Percentiles rank a stretch among this genome's conserved stretches.
Evolutionary conservation across 2,329 filamentous ascomycete genomes (phyloP).

Genomic region (Herpotrichia juniperi): DNA sequence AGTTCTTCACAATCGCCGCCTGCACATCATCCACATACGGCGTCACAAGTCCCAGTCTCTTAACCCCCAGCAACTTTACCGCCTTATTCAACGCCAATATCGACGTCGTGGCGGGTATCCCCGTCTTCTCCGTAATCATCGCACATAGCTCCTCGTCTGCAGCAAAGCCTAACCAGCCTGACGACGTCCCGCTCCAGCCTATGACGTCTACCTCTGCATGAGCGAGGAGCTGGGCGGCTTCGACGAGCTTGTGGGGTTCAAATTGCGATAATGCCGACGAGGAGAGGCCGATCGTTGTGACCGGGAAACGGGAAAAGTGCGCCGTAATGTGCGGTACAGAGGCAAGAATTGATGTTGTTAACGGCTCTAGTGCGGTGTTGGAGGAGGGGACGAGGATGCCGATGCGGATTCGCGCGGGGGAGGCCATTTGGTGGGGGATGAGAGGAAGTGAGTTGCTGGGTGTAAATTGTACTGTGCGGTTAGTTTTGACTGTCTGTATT

Average conservation of each 20-base stretch:
- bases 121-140: conserved; percentile 44
- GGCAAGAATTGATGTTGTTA: conserved; percentile 47
- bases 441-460: too few species aligned
- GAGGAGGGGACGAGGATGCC: conserved; percentile 53
- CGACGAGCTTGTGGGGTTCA: conserved; percentile 29
- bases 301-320: conserved; percentile 53
- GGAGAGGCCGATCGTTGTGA: conserved; percentile 48
- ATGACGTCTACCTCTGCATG: conserved; percentile 36
- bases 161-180: conserved; percentile 34
- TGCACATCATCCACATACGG: conserved; percentile 52
- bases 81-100: conserved; percentile 49
- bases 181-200: conserved; percentile 39
- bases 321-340: conserved; percentile 43
- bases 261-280: conserved; percentile 40
- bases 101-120: conserved; percentile 50
- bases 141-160: conserved; percentile 48
- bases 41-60: conserved; percentile 48
- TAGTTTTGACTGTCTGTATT: too few species aligned
- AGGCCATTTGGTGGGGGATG: conserved; percentile 3
- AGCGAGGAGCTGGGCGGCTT: conserved; percentile 34
- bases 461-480: too few species aligned
- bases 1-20: conserved; percentile 44
- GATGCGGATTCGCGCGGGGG: conserved; percentile 21
- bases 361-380: conserved; percentile 53
- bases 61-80: conserved; percentile 29